Percentiles rank a stretch among this genome's conserved stretches.
Conservation (phyloP, 768 basidiomycete genomes). For the Leccinellum albellum region DNA sequence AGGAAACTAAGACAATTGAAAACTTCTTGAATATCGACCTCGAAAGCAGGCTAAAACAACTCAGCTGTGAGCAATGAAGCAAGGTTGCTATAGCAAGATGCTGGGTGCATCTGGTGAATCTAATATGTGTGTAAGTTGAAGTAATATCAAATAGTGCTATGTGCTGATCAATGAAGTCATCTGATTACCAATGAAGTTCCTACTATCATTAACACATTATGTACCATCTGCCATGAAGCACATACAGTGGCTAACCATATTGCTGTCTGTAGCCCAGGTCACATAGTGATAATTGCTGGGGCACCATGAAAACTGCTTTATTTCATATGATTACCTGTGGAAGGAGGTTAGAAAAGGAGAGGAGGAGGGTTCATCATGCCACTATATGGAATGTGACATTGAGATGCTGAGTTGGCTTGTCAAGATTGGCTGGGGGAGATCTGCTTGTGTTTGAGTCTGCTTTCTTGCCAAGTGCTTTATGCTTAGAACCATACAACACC, state of each 20-base stretch:
- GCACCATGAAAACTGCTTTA: neutral
- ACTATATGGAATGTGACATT: neutral
- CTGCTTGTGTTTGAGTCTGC: neutral
- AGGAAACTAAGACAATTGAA: too few relatives aligned
- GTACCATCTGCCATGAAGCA: too few relatives aligned
- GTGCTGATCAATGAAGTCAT: neutral
- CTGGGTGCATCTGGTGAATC: too few relatives aligned
- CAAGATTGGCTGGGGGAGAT: neutral
- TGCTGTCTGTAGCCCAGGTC: neutral
- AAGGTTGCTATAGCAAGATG: too few relatives aligned
- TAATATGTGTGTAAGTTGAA: too few relatives aligned
- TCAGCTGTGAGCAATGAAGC: too few relatives aligned
- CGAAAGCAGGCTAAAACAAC: too few relatives aligned
- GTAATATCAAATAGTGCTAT: too few relatives aligned
- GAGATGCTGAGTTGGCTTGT: slow-evolving; percentile 10
- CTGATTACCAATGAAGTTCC: neutral
- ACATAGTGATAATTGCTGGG: neutral
- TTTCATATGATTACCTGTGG: neutral
- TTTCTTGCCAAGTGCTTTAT: slow-evolving; percentile 18
- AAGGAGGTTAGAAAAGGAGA: neutral
- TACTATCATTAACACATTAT: neutral
- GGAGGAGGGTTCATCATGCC: neutral
- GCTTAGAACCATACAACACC: slow-evolving; percentile 21
- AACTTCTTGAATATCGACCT: too few relatives aligned
- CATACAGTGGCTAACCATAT: too few relatives aligned